Evolutionary conservation across 306 rosid species (phyloP), one percentile per base, ranked within the genome.

Genomic region (Gastrolobium bilobum): DNA sequence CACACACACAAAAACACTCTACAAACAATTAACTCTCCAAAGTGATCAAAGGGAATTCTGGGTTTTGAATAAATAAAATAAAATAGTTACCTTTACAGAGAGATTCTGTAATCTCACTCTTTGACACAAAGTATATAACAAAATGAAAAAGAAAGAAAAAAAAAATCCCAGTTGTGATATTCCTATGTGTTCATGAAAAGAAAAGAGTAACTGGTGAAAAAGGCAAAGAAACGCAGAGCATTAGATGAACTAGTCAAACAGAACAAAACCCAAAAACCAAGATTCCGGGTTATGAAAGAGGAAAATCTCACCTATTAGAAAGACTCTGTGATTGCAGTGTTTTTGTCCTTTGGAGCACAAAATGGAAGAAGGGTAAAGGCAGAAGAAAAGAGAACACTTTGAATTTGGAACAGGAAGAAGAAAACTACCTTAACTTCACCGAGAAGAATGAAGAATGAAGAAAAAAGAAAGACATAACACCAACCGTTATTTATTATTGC

Each of bases 361-460:
- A 68, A 68, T 6, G 5, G 58, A 50, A 6, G 46, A 38, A 42
- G 4, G 33, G 26, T 20, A 20, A 20, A 20, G 26, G 26, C 26
- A 20, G 26, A 20, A 40, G 38, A 20, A 9, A 54, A 54, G 26
- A 5, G 3, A n/a, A 48, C 4, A 6, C 7, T 51, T 51, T 51
- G 57, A 51, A 51, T 0, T 3, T 51, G 37, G 39, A 47, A 68
- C 5, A 29, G 33, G 40, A 3, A 43, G 38, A 35, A 9, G n/a
- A 68, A 8, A 37, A 40, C 15, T 15, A n/a, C 47, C 70, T 81
- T 81, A 76, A 81, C 84, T 74, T 74, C 71, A 46, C 47, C 62
- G 57, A 75, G 20, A 3, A 9, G 11, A 6, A 35, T 13, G 31
- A n/a, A 59, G 48, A 63, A n/a, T n/a, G n/a, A n/a, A n/a, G n/a